phyloP scores from a whole-genome alignment of 73 alveolate genomes.

The Paraurostyla sp. region DNA sequence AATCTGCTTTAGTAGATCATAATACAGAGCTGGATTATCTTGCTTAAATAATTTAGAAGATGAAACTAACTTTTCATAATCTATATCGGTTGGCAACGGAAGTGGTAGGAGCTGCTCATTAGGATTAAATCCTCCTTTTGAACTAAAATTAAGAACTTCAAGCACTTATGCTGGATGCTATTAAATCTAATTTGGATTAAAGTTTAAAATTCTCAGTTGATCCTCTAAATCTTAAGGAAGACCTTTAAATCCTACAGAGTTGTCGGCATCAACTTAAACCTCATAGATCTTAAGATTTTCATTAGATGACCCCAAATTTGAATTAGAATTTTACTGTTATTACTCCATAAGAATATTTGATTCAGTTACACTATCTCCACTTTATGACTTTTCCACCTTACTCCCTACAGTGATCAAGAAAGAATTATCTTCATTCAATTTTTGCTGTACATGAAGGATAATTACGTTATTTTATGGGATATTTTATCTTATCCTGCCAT shows the following conservation, averaged over 20 bases:
- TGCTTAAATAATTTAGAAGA: conserved; percentile 55
- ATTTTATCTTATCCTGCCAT: background rate
- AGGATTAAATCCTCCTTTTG: background rate
- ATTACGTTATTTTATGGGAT: background rate
- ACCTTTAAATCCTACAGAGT: conserved; percentile 10
- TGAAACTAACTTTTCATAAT: background rate
- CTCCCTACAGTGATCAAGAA: no score
- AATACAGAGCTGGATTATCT: conserved; percentile 58
- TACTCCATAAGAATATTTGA: no score
- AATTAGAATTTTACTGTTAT: background rate
- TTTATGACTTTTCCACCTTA: no score
- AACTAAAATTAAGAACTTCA: background rate
- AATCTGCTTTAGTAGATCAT: conserved; percentile 45
- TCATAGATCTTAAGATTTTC: background rate
- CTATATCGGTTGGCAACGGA: background rate
- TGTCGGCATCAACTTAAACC: background rate
- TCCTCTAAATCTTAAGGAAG: conserved; percentile 37
- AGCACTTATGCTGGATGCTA: conserved; percentile 40
- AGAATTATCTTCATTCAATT: background rate
- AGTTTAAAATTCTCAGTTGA: background rate
- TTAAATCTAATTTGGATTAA: background rate
- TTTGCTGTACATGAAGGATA: background rate
- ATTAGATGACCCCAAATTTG: background rate
- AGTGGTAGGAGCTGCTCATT: background rate
- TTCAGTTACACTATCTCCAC: no score